A percentile compares a stretch with the other conserved stretches of the same genome.
These are phyloP conservation scores for Trypanosoma melophagium DNA, from an alignment of 208 protist species.

Conservation along the genomic window DNA sequence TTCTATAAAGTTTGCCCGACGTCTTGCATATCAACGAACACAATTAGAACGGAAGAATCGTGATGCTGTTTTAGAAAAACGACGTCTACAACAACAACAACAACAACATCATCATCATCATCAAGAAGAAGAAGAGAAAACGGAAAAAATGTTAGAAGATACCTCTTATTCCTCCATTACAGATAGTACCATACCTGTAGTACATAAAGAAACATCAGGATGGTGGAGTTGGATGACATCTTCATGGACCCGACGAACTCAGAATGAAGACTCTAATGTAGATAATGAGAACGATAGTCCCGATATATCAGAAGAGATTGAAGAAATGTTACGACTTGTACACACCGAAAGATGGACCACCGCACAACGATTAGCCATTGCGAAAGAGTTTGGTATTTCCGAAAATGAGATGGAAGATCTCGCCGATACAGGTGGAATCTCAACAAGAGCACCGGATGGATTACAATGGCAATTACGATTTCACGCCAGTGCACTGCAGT, in stretches of 20 bases:
- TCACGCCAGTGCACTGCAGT: background rate
- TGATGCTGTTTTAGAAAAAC: conserved; percentile 9
- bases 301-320: conserved; percentile 44
- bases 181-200: background rate
- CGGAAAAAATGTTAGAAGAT: conserved; percentile 26
- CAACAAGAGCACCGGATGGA: background rate
- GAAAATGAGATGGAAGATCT: conserved; percentile 47
- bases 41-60: conserved; percentile 18
- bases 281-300: conserved; percentile 27
- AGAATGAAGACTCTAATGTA: background rate
- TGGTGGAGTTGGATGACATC: conserved; percentile 22
- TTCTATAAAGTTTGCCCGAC: conserved; percentile 52
- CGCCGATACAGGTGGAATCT: conserved; percentile 10
- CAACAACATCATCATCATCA: background rate
- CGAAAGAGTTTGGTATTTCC: conserved; percentile 62
- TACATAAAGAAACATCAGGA: background rate
- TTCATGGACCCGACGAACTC: conserved; percentile 1
- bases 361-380: conserved; percentile 61
- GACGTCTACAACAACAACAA: conserved; percentile 17
- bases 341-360: conserved; percentile 52
- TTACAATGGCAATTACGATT: background rate
- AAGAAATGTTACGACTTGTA: conserved; percentile 59
- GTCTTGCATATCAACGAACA: conserved; percentile 40
- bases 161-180: background rate
- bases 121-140: conserved; percentile 29